Conservation (phyloP, 2,329 filamentous ascomycete genomes). For the Dactylellina cionopaga region DNA sequence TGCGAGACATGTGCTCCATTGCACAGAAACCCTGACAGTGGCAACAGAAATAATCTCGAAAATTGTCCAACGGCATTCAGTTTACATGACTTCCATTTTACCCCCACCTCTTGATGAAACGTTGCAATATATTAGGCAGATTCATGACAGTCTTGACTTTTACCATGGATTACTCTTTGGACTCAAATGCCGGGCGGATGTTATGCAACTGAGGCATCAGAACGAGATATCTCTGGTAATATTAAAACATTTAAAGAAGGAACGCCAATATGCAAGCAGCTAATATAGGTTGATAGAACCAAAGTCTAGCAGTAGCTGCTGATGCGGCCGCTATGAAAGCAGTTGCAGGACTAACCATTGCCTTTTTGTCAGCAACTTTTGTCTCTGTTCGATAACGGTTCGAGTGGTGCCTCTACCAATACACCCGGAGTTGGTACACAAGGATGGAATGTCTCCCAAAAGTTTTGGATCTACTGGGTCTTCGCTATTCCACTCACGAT, state of each 20-base stretch:
- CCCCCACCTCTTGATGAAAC: neutral
- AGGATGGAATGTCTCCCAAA: constrained; percentile 1
- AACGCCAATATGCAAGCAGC: neutral
- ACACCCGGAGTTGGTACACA: neutral
- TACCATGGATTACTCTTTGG: constrained; percentile 9
- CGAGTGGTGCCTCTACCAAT: neutral
- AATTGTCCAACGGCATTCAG: constrained; percentile 5
- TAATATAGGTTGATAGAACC: constrained; percentile 3
- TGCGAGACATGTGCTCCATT: constrained; percentile 12
- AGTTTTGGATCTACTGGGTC: constrained; percentile 31
- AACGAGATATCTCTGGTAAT: constrained; percentile 15
- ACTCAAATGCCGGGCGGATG: constrained; percentile 1
- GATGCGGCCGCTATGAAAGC: constrained; percentile 27
- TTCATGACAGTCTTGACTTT: constrained; percentile 9
- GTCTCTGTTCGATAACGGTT: constrained; percentile 27
- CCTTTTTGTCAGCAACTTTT: constrained; percentile 29
- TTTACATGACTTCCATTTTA: neutral
- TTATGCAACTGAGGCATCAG: constrained; percentile 17
- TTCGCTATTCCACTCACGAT: constrained; percentile 25
- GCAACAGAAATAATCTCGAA: constrained; percentile 15
- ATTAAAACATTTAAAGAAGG: neutral
- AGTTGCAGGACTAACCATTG: neutral
- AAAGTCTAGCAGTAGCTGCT: constrained; percentile 11
- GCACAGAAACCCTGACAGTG: constrained; percentile 4
- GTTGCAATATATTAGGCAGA: neutral